Conservation (phyloP, 805 yeast genomes). For the Spathaspora gorwiae region DNA sequence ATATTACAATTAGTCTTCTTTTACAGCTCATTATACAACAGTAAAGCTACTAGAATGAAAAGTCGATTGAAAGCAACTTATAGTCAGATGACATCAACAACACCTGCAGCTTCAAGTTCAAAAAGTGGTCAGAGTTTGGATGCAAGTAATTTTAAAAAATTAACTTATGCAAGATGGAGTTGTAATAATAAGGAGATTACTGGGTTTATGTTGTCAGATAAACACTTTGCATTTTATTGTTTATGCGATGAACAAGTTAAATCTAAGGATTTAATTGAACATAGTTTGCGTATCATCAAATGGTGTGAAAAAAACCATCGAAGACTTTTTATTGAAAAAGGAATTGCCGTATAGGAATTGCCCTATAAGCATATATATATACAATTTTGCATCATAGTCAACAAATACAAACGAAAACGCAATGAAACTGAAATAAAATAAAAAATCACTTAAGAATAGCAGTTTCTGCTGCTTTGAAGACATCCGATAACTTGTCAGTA, state of each 20-base stretch:
- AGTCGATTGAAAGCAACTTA: conserved; percentile 1
- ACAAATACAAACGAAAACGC: background rate
- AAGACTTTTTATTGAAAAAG: conserved; percentile 47
- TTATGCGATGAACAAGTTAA: conserved; percentile 43
- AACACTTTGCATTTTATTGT: conserved; percentile 33
- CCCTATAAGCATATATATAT: background rate
- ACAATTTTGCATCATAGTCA: background rate
- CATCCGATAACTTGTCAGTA: conserved; percentile 51
- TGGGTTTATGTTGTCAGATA: conserved; percentile 37
- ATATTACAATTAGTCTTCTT: conserved; percentile 35
- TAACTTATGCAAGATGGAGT: conserved; percentile 45
- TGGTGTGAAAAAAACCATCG: conserved; percentile 77
- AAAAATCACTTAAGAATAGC: conserved; percentile 26
- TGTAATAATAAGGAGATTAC: conserved; percentile 14
- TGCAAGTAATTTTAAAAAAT: conserved; percentile 28
- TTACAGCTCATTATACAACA: conserved; percentile 24
- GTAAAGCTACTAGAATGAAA: conserved; percentile 20
- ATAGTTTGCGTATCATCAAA: conserved; percentile 59
- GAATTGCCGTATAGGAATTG: background rate
- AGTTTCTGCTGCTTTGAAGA: conserved; percentile 54
- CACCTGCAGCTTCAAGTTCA: conserved; percentile 6
- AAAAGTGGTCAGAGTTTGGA: conserved; percentile 11
- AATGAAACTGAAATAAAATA: background rate
- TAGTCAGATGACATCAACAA: conserved; percentile 1
- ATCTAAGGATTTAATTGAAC: conserved; percentile 52